These are phyloP conservation scores for Pestalotiopsis sp. DNA, from an alignment of 2,329 filamentous ascomycete genomes.

Conservation along the genomic window DNA sequence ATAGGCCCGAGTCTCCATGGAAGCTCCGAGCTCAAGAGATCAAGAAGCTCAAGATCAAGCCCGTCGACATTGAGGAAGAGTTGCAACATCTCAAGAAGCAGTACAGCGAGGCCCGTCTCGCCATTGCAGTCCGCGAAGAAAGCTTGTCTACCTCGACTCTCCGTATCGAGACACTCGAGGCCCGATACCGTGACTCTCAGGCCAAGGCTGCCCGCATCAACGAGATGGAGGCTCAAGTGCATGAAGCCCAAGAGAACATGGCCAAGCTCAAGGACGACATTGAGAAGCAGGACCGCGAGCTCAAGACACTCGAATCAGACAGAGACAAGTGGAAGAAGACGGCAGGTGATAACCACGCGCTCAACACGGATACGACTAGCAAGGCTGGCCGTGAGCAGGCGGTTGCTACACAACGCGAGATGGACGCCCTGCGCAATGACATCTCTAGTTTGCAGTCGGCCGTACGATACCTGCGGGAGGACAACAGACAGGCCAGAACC, in stretches of 20 bases:
- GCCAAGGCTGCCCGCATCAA: constrained; percentile 73
- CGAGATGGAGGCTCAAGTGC: constrained; percentile 63
- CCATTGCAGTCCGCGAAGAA: constrained; percentile 74
- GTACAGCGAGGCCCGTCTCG: constrained; percentile 74
- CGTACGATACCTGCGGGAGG: constrained; percentile 68
- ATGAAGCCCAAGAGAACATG: constrained; percentile 51
- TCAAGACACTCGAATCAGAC: constrained; percentile 65
- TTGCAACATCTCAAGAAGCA: constrained; percentile 79
- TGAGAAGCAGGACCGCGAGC: constrained; percentile 67
- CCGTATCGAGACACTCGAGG: constrained; percentile 90
- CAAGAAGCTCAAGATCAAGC: constrained; percentile 77
- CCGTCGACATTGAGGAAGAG: constrained; percentile 83
- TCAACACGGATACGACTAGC: constrained; percentile 50
- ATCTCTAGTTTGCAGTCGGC: constrained; percentile 66
- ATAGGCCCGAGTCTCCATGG: constrained; percentile 78
- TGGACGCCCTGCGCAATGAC: constrained; percentile 71
- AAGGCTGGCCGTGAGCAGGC: constrained; percentile 67
- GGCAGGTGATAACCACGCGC: constrained; percentile 61
- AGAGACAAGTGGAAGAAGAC: constrained; percentile 73
- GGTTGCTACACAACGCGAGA: constrained; percentile 70
- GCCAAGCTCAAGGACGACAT: constrained; percentile 62
- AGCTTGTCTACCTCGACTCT: constrained; percentile 85
- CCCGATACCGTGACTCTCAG: constrained; percentile 80
- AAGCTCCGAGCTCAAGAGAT: constrained; percentile 78
- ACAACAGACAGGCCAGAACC: constrained; percentile 64